A percentile compares a stretch with the other conserved stretches of the same genome.
phyloP scores from a whole-genome alignment of 257 asterid genomes.

The Pogostemon cablin region DNA sequence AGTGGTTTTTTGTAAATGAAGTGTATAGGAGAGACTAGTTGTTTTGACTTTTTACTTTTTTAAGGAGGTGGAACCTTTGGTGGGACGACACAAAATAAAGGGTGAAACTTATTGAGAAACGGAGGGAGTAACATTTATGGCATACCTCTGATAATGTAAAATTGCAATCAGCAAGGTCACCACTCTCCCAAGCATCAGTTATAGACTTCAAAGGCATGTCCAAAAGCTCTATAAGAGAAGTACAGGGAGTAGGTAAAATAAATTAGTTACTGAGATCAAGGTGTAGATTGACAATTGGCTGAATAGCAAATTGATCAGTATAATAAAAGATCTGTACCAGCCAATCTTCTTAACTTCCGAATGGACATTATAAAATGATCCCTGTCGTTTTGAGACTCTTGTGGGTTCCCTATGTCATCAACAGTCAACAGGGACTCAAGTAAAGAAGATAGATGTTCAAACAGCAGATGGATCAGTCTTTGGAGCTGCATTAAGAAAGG shows the following conservation, averaged over 20 bases:
- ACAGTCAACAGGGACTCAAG: constrained; percentile 59
- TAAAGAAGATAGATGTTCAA: constrained; percentile 73
- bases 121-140: too few species aligned
- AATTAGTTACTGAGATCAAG: constrained; percentile 8
- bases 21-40: too few species aligned
- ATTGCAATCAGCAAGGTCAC: constrained; percentile 72
- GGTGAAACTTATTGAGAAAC: too few species aligned
- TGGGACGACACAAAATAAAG: too few species aligned
- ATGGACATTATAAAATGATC: constrained; percentile 60
- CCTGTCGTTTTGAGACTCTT: constrained; percentile 44
- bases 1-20: too few species aligned
- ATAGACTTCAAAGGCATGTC: constrained; percentile 92
- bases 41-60: too few species aligned
- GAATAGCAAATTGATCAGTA: neutral
- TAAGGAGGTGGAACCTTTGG: too few species aligned
- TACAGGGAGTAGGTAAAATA: constrained; percentile 5
- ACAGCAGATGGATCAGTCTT: constrained; percentile 72
- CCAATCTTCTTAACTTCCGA: constrained; percentile 40
- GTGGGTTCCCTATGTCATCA: constrained; percentile 43
- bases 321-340: constrained; percentile 1
- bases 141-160: constrained; percentile 74
- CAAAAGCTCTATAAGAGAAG: constrained; percentile 64
- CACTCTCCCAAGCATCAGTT: constrained; percentile 85
- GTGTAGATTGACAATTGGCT: neutral
- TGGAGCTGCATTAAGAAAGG: constrained; percentile 60